phyloP scores from a whole-genome alignment of 345 rosid genomes.

The Salix brachista region DNA sequence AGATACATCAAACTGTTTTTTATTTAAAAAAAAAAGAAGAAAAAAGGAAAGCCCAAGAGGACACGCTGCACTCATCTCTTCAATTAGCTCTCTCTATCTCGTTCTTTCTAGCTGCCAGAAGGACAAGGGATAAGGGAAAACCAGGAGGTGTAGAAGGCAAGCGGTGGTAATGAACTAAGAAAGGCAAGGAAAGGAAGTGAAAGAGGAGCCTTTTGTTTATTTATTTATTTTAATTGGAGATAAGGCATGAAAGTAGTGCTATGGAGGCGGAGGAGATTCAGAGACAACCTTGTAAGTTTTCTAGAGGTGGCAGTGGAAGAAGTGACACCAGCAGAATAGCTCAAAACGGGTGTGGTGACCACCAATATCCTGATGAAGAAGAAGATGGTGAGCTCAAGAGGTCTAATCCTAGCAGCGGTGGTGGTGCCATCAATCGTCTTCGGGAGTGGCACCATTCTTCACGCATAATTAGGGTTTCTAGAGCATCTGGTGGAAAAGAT shows the following conservation, averaged over 20 bases:
- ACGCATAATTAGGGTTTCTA: constrained; percentile 87
- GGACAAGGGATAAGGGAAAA: background rate
- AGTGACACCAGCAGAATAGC: constrained; percentile 33
- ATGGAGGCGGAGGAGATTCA: constrained; percentile 85
- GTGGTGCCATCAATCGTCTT: constrained; percentile 35
- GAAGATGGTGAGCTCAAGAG: constrained; percentile 52
- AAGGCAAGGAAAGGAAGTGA: constrained; percentile 4
- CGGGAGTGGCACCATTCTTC: constrained; percentile 73
- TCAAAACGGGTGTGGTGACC: constrained; percentile 21
- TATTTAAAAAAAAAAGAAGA: background rate
- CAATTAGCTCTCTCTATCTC: constrained; percentile 23
- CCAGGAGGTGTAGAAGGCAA: background rate
- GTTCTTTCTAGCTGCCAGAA: constrained; percentile 1
- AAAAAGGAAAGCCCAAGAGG: constrained; percentile 24
- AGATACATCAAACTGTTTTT: constrained; percentile 53
- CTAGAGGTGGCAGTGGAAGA: constrained; percentile 51
- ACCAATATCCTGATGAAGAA: constrained; percentile 46
- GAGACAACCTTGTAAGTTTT: constrained; percentile 53
- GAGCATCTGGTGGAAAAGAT: constrained; percentile 97
- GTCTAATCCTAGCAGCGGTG: constrained; percentile 15
- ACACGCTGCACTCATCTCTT: constrained; percentile 31
- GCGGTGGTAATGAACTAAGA: background rate
- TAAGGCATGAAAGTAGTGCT: constrained; percentile 75
- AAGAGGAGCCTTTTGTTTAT: constrained; percentile 25
- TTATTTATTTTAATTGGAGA: constrained; percentile 13